These are phyloP conservation scores for Jatropha curcas DNA, from an alignment of 345 rosid species.

Conservation along the genomic window DNA sequence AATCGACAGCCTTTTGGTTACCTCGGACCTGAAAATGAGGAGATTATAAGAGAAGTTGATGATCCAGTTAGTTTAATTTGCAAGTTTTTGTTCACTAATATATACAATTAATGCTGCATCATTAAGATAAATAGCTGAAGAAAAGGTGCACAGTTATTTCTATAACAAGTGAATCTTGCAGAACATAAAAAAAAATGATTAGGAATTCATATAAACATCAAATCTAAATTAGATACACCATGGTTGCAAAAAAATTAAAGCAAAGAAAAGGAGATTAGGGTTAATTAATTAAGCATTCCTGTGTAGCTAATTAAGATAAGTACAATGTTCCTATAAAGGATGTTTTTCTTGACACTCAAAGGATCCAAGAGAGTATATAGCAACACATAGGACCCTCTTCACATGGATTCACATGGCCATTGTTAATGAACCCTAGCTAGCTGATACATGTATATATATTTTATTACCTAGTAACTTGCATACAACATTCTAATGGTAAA, in stretches of 20 bases:
- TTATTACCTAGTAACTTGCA: constrained; percentile 22
- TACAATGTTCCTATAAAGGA: constrained; percentile 18
- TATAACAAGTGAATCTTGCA: no score
- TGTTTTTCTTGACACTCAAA: constrained; percentile 26
- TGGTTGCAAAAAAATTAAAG: neutral
- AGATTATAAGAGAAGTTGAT: no score
- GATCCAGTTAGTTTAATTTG: no score
- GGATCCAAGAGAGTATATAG: constrained; percentile 23
- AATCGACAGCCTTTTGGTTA: neutral
- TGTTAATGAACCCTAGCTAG: constrained; percentile 20
- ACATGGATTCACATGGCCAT: constrained; percentile 64
- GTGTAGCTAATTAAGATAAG: constrained; percentile 8
- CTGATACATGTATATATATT: neutral
- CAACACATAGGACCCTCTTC: constrained; percentile 60
- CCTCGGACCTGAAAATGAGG: neutral
- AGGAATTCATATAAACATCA: neutral
- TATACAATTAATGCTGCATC: no score
- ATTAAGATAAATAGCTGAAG: no score
- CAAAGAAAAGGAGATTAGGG: neutral
- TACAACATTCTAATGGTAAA: constrained; percentile 38
- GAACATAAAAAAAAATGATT: no score
- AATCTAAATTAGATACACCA: neutral
- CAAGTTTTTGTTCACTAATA: no score
- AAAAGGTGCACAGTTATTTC: no score
- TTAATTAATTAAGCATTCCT: no score